phyloP scores from a whole-genome alignment of 257 asterid genomes.

The Fraxinus anomala region DNA sequence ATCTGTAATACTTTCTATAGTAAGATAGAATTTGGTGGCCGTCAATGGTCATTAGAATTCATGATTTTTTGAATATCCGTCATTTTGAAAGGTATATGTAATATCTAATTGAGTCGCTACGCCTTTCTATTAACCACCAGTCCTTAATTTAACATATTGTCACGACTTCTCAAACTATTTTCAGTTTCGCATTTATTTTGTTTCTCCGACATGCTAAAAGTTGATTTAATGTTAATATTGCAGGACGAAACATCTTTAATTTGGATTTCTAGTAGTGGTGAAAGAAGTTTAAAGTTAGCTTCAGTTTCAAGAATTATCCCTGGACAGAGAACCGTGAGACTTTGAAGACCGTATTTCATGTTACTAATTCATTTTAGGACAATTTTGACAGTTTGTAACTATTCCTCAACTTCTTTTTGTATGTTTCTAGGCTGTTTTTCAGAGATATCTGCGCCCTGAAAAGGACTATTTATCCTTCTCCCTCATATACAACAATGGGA shows the following conservation, averaged over 20 bases:
- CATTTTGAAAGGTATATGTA: slow-evolving; percentile 19
- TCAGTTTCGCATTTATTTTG: not conserved
- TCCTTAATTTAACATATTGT: slow-evolving; percentile 3
- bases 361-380: slow-evolving; percentile 12
- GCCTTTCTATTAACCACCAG: not conserved
- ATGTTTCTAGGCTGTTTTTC: slow-evolving; percentile 84
- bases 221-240: slow-evolving; percentile 19
- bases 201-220: slow-evolving; percentile 27
- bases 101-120: slow-evolving; percentile 11
- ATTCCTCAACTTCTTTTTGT: not conserved
- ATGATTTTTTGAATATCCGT: slow-evolving; percentile 10
- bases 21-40: slow-evolving; percentile 11
- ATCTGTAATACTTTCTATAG: not conserved
- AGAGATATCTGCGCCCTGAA: slow-evolving; percentile 80
- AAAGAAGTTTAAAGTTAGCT: slow-evolving; percentile 80
- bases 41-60: slow-evolving; percentile 6
- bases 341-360: slow-evolving; percentile 16
- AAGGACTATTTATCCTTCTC: slow-evolving; percentile 92
- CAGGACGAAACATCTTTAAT: slow-evolving; percentile 78
- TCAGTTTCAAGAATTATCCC: slow-evolving; percentile 77
- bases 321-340: slow-evolving; percentile 94
- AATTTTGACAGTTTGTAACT: slow-evolving; percentile 18
- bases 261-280: slow-evolving; percentile 86
- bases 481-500: slow-evolving; percentile 84
- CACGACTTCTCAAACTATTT: slow-evolving; percentile 8